Base-by-base conservation (phyloP, 495 filamentous ascomycete genomes). In the Pyrenula massariospora region DNA sequence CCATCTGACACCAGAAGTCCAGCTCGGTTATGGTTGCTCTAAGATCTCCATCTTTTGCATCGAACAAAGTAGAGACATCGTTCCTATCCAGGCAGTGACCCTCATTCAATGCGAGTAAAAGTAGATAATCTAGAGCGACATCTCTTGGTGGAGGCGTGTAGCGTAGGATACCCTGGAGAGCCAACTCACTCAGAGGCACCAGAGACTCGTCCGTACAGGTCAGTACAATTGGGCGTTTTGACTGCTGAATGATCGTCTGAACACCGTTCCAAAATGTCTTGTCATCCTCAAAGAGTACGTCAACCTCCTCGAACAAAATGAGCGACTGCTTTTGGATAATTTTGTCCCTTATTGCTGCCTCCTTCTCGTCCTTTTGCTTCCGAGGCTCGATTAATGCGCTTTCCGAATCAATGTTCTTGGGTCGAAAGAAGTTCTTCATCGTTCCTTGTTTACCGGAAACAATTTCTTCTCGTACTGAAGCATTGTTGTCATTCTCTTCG, bases 1-100 rank as follows among this genome's bases (percentile, higher is more conserved):
- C 91, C 69, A 97, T 90, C 69, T 96, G 93, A 63, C 94, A 97
- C 90, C 90, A 96, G 67, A 93, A 95, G 59, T 95, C 83, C 11
- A 99, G 75, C 53, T 99, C 89, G 58, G 79, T 85, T n/a, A 97
- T 82, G 0, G 84, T 83, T 24, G 82, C 87, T 21, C 94, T 82
- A 20, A 99, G 73, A 65, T 97, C 93, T 49, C 76, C 67, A 1
- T 75, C 62, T 23, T 84, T 83, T 0, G 81, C 78, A 50, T 76
- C 68, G 62, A 90, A 96, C 2, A 99, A 78, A 42, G 76, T 70
- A 55, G 76, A 73, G 1, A 93, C 76, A 0, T 88, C 81, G 5
- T 81, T 69, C 24, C 89, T 76, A 48, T 78, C 64, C 11, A 99
- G 72, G 3, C 89, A 70, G 68, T 99, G 94, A 0, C 94, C 94